phyloP scores from a whole-genome alignment of 805 yeast genomes.

The Candida rishiriensis region DNA sequence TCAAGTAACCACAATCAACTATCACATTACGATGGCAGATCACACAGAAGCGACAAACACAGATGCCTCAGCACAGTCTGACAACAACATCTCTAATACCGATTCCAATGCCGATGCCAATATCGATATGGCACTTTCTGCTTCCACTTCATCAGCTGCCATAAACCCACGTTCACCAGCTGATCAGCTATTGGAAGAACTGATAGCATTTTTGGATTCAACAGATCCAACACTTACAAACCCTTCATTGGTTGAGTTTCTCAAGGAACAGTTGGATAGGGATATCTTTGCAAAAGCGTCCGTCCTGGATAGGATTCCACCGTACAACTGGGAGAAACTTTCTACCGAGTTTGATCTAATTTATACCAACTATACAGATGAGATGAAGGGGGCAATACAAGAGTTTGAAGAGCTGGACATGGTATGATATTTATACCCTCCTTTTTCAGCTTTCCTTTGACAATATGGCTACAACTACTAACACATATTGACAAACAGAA shows the following conservation, averaged over 20 bases:
- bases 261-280: constrained; percentile 1
- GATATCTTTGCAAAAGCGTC: constrained; percentile 2
- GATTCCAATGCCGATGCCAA: too few relatives aligned
- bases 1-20: too few relatives aligned
- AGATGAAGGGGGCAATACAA: constrained; percentile 15
- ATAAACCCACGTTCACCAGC: neutral
- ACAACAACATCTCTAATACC: too few relatives aligned
- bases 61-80: too few relatives aligned
- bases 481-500: constrained; percentile 5
- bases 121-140: too few relatives aligned
- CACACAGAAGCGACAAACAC: too few relatives aligned
- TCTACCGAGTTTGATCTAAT: constrained; percentile 19
- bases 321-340: constrained; percentile 23
- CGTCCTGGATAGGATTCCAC: constrained; percentile 11
- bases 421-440: constrained; percentile 11
- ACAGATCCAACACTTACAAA: neutral
- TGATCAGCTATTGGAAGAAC: neutral
- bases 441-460: neutral
- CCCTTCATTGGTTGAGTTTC: constrained; percentile 4
- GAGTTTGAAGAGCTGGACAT: constrained; percentile 19
- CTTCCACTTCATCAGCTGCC: too few relatives aligned
- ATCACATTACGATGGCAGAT: too few relatives aligned
- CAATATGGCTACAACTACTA: neutral
- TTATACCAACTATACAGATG: constrained; percentile 18
- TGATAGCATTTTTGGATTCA: neutral